phyloP scores from a whole-genome alignment of 805 yeast species.

The Yamadazyma phyllophila region DNA sequence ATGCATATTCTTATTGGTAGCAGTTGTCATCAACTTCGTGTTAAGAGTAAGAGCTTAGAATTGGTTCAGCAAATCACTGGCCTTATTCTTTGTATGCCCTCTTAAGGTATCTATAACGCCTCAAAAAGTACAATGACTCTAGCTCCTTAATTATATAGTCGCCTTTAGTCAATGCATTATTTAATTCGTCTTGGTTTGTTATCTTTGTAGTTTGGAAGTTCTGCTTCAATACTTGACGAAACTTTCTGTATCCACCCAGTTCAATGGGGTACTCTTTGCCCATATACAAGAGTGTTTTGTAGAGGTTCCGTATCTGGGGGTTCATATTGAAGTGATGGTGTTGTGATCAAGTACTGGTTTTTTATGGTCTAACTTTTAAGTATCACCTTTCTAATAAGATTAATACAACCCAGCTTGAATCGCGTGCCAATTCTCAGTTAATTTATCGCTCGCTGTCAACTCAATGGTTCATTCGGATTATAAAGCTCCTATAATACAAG shows the following conservation, averaged over 20 bases:
- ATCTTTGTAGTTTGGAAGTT: slow-evolving; percentile 18
- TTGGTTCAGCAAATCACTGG: not conserved
- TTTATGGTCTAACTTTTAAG: not conserved
- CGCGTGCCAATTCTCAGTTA: no score
- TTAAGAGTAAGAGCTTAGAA: slow-evolving; percentile 64
- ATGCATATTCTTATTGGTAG: slow-evolving; percentile 87
- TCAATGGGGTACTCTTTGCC: slow-evolving; percentile 34
- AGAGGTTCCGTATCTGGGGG: slow-evolving; percentile 21
- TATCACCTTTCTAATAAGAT: no score
- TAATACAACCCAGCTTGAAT: no score
- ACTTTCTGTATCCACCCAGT: slow-evolving; percentile 28
- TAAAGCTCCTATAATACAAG: slow-evolving; percentile 26
- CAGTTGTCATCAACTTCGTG: slow-evolving; percentile 90
- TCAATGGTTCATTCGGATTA: slow-evolving; percentile 6
- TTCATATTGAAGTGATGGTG: slow-evolving; percentile 17
- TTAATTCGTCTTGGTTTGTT: slow-evolving; percentile 17
- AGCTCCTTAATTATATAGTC: slow-evolving; percentile 27
- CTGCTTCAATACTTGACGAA: slow-evolving; percentile 19
- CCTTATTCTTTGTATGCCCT: slow-evolving; percentile 15
- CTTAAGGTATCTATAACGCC: slow-evolving; percentile 30
- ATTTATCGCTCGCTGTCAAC: no score
- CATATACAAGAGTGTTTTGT: slow-evolving; percentile 30
- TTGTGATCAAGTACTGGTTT: not conserved
- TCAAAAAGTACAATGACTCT: slow-evolving; percentile 31
- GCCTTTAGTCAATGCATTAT: slow-evolving; percentile 27